Evolutionary conservation across 2,329 filamentous ascomycete genomes (phyloP).

Genomic region (Colletotrichum liriopes): DNA sequence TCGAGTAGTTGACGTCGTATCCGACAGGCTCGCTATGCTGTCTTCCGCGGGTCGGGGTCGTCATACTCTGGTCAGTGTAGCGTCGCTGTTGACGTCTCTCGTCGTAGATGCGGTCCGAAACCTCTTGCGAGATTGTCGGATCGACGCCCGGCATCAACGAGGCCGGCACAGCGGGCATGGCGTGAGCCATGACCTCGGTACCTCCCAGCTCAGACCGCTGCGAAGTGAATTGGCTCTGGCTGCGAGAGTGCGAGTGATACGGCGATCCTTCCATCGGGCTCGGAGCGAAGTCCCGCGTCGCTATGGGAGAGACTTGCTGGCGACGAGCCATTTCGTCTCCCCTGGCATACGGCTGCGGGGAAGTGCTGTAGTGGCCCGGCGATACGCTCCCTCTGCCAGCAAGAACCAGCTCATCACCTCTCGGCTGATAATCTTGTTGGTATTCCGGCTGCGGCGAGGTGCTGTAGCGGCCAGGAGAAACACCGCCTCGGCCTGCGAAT

Average conservation of each 20-base stretch:
- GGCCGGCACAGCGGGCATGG: slow-evolving; percentile 65
- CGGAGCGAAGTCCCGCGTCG: slow-evolving; percentile 55
- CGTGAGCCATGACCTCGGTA: slow-evolving; percentile 55
- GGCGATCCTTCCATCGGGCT: slow-evolving; percentile 48
- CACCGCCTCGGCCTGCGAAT: slow-evolving; percentile 55
- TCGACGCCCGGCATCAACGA: slow-evolving; percentile 75
- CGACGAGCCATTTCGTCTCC: slow-evolving; percentile 31
- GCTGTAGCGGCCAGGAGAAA: slow-evolving; percentile 50
- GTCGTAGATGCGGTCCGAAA: slow-evolving; percentile 71
- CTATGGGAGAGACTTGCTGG: slow-evolving; percentile 50
- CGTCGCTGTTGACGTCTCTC: slow-evolving; percentile 65
- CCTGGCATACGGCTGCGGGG: slow-evolving; percentile 43
- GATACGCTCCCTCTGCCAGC: slow-evolving; percentile 53
- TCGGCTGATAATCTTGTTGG: slow-evolving; percentile 40
- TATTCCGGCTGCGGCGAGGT: slow-evolving; percentile 45
- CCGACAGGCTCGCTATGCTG: slow-evolving; percentile 51
- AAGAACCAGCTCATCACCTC: slow-evolving; percentile 47
- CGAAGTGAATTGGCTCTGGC: slow-evolving; percentile 51
- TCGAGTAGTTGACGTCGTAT: slow-evolving; percentile 41
- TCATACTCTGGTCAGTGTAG: slow-evolving; percentile 59
- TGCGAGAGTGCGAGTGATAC: slow-evolving; percentile 50
- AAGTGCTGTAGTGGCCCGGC: slow-evolving; percentile 50
- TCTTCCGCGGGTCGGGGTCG: slow-evolving; percentile 60
- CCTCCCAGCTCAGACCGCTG: slow-evolving; percentile 57
- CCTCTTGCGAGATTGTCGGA: slow-evolving; percentile 68